Evolutionary conservation across 371 early-diverging fungal genomes (phyloP).

Genomic region (Syncephalastrum monosporum): DNA sequence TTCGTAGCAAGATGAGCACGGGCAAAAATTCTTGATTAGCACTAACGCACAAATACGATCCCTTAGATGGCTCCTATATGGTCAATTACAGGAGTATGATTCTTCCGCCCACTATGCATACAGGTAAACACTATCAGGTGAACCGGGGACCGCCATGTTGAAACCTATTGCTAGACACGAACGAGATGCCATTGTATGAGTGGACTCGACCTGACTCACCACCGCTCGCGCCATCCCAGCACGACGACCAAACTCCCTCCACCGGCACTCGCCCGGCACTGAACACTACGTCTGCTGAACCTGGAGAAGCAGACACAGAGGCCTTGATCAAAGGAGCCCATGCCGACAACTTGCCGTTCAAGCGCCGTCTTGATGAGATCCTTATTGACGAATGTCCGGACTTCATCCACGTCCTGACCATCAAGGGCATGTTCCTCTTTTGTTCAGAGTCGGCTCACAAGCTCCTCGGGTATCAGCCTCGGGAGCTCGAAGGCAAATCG

Average conservation of each 20-base stretch:
- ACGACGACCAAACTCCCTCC: too few species aligned
- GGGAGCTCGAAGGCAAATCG: conserved; percentile 54
- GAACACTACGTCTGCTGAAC: not conserved
- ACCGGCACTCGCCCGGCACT: too few species aligned
- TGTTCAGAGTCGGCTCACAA: conserved; percentile 41
- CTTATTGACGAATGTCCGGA: conserved; percentile 45
- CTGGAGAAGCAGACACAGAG: conserved; percentile 22
- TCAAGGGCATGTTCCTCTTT: conserved; percentile 65
- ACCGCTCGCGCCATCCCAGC: not conserved
- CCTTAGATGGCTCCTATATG: conserved; percentile 39
- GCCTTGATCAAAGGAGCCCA: conserved; percentile 33
- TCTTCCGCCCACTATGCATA: conserved; percentile 28
- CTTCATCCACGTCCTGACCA: conserved; percentile 61
- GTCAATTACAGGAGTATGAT: conserved; percentile 48
- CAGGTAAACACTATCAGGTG: too few species aligned
- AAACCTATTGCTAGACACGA: too few species aligned
- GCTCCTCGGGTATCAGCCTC: conserved; percentile 47
- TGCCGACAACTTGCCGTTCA: conserved; percentile 27
- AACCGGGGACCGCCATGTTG: too few species aligned
- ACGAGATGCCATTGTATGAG: conserved; percentile 7
- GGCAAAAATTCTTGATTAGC: too few species aligned
- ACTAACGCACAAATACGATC: not conserved
- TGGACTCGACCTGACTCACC: conserved; percentile 14
- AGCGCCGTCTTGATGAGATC: conserved; percentile 34
- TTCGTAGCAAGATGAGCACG: not conserved